Evolutionary conservation across 768 basidiomycete species (phyloP), one percentile per base, ranked within the genome.

Genomic region (Tylopilus felleus): DNA sequence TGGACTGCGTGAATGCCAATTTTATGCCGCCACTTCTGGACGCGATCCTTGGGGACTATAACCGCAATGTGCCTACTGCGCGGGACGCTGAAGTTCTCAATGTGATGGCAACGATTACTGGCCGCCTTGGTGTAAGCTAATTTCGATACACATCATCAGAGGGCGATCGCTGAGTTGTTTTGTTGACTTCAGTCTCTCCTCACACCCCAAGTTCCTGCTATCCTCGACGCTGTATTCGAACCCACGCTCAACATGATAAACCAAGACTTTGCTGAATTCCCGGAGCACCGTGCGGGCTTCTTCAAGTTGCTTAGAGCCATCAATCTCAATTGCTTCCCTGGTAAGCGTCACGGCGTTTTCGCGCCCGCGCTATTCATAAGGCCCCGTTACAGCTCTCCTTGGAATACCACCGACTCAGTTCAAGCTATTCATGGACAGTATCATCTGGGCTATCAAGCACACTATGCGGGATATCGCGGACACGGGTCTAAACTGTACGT

Each of bases 401-500:
- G 83, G 82, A 23, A 80, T 97, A 55, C 92, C 93, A n/a, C 88
- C 93, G 10, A 73, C 80, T 43, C 92, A 97, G 73, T 98, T 98
- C 81, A 98, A 97, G 75, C 75, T 98, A 55, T 90, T 97, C 71
- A 98, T 97, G 85, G 96, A 98, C 71, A 94, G 93, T 56, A 90
- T 98, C 60, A 88, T 96, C 48, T 99, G 97, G 96, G 96, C 94
- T n/a, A 96, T 98, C 77, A 99, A 99, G 72, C 97, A 99, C 75
- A 98, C 93, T 16, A 94, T 97, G 93, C 84, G 96, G 51, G 96
- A 98, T 71, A 97, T 99, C 57, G 92, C 93, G 5, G 96, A 98
- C 67, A 90, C 88, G 40, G 90, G 90, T 40, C 71, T 92, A 55
- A 90, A 86, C 64, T 67, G 90, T 92, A 73, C 73, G 58, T 60